Base-by-base conservation (phyloP, 2,329 filamentous ascomycete species). In the Esteya vermicola region DNA sequence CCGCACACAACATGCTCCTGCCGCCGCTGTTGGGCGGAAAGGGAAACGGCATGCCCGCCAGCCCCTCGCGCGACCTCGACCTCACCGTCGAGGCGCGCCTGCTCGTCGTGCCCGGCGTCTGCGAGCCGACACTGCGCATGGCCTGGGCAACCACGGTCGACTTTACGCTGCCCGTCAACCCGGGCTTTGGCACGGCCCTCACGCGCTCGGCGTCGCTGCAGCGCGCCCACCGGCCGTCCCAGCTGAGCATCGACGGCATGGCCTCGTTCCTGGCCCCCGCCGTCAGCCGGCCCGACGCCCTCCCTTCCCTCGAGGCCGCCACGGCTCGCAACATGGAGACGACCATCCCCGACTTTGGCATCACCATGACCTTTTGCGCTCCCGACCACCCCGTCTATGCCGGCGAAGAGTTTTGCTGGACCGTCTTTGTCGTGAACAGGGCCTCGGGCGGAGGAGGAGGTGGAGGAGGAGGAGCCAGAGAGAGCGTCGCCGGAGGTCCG, bases 371-470 rank as follows among this genome's bases (percentile, higher is more conserved):
- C 31, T 79, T 91, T 52, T 72, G 70, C 6, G 76, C 72, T 0
- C 80, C 81, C 26, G 44, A 57, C 12, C 52, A 58, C 19, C 64
- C 68, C 39, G 64, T 84, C 20, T 66, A 64, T 42, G 69, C 76
- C 0, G 80, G 80, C 28, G 68, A 82, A 34, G 64, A 76, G 37
- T 86, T 91, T 54, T 63, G 65, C 31, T 85, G 84, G 78, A 71
- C 70, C 26, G 68, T 88, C 14, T 81, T 85, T 51, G 76, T 88
- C 28, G 78, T 85, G 47, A 91, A 89, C 56, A 74, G 79, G 36
- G 75, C 72, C 35, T 61, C 63, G 31, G 38, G 26, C 36, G 18
- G 40, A 12, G 27, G 37, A 8, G 19, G 40, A 13, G 9, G 10
- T 14, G 26, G n/a, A n/a, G 27, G 19, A 14, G 43, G 9, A 3